Evolutionary conservation across 441 rosid genomes (phyloP), one percentile per base, ranked within the genome.

Genomic region (Bocquillonia castaneifolia): DNA sequence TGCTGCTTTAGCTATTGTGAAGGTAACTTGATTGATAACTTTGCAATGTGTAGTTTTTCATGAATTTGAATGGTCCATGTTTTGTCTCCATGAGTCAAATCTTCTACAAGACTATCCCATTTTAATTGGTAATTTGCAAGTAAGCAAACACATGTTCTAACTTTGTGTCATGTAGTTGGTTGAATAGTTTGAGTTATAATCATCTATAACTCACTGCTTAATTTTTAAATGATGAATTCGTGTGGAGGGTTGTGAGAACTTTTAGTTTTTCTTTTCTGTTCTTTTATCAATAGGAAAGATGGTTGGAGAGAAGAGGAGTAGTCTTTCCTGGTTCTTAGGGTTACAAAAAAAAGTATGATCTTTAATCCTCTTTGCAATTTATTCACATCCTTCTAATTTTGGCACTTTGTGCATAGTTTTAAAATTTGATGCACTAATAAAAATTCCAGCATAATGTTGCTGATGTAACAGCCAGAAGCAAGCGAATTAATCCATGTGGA

Each of bases 1-100:
- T 69, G 97, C 97, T 74, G 93, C 99, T 31, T 72, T 91, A 59
- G 78, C 99, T 73, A 94, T 94, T 54, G 92, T 94, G 64, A 94
- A 94, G 96, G 99, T 91, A 81, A 36, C 18, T 66, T 66, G 28
- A 3, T n/a, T 3, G 14, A 32, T 48, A 34, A 54, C 25, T 70
- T 45, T 65, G 52, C 26, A 1, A 36, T 56, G 37, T 50, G 44
- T 22, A 10, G 15, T 62, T 58, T 57, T 58, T 44, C 63, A 15
- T 22, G 20, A 34, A 42, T 52, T 64, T 64, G 51, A 37, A 60
- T 70, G 3, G n/a, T 59, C 23, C 23, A 31, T 22, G 5, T 12
- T n/a, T 13, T 56, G 71, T 22, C 10, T 54, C 3, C 31, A 37
- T 29, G 36, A 34, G 40, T 28, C 23, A 32, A 12, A 10, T 45